Evolutionary conservation across 176 grass and related monocot genomes (phyloP).

Genomic region (Hyparrhenia diplandra): DNA sequence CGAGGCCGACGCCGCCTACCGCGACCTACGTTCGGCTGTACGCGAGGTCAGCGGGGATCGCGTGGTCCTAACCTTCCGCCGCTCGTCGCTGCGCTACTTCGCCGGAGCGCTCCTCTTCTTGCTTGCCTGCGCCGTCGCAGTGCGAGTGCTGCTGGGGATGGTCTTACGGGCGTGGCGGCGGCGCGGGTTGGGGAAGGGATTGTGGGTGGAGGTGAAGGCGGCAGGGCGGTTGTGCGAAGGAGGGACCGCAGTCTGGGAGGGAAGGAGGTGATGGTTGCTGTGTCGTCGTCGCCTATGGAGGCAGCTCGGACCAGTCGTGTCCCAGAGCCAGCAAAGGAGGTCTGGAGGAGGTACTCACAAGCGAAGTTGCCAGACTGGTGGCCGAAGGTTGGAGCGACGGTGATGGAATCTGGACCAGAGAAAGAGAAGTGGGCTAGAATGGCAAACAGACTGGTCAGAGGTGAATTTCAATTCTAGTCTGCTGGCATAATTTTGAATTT

Average conservation of each 20-base stretch:
- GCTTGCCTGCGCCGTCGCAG: constrained; percentile 31
- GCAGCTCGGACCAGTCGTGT: constrained; percentile 25
- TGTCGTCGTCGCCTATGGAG: neutral
- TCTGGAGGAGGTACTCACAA: constrained; percentile 7
- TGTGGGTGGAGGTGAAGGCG: constrained; percentile 15
- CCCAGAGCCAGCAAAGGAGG: constrained; percentile 18
- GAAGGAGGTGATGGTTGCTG: constrained; percentile 62
- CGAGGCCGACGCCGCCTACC: constrained; percentile 49
- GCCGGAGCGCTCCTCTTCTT: constrained; percentile 42
- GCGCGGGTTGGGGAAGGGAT: neutral
- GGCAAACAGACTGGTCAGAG: constrained; percentile 64
- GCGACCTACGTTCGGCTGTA: constrained; percentile 46
- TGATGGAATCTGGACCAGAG: neutral
- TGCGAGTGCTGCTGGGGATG: constrained; percentile 34
- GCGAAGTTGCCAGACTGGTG: constrained; percentile 52
- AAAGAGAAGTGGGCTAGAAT: constrained; percentile 29
- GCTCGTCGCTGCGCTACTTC: constrained; percentile 53
- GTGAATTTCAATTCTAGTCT: constrained; percentile 15
- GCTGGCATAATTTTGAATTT: neutral
- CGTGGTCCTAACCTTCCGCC: constrained; percentile 62
- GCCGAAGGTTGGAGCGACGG: constrained; percentile 24
- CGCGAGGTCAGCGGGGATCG: constrained; percentile 47
- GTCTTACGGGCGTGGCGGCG: constrained; percentile 26
- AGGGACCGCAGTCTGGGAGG: constrained; percentile 70
- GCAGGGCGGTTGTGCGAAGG: constrained; percentile 16